Conservation (phyloP, 1,284 basidiomycete genomes). For the Papiliotrema flavescens region DNA sequence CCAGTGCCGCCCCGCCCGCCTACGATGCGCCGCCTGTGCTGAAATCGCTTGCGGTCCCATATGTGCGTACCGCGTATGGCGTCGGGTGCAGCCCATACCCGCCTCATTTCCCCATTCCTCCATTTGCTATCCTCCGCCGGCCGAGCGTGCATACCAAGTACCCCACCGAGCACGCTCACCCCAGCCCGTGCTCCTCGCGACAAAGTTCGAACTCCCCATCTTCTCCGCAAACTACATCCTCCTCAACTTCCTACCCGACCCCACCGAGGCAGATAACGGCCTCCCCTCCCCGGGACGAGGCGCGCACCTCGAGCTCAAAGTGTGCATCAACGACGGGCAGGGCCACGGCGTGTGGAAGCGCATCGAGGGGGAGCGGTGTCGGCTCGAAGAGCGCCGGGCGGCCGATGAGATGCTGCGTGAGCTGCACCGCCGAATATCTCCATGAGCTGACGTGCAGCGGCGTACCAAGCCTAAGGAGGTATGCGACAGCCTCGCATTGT, state of each 20-base stretch:
- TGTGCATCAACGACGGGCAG: slow-evolving; percentile 35
- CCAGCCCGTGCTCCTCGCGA: slow-evolving; percentile 18
- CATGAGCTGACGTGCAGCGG: background rate
- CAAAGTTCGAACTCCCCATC: slow-evolving; percentile 38
- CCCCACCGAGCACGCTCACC: background rate
- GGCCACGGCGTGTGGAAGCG: slow-evolving; percentile 42
- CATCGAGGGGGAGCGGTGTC: slow-evolving; percentile 37
- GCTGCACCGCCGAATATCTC: slow-evolving; percentile 8
- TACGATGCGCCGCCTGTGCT: slow-evolving; percentile 21
- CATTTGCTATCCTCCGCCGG: background rate
- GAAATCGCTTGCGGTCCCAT: slow-evolving; percentile 31
- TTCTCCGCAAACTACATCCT: slow-evolving; percentile 39
- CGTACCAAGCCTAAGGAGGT: background rate
- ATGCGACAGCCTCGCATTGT: too few species aligned
- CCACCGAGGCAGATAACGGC: slow-evolving; percentile 3
- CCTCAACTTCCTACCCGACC: slow-evolving; percentile 34
- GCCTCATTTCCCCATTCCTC: background rate
- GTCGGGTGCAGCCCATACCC: too few species aligned
- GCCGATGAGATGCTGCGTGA: slow-evolving; percentile 37
- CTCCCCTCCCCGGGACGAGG: slow-evolving; percentile 37
- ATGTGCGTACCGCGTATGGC: too few species aligned
- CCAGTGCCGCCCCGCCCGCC: slow-evolving; percentile 4
- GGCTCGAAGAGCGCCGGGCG: slow-evolving; percentile 17
- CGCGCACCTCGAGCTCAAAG: slow-evolving; percentile 27
- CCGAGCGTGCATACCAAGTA: background rate